Evolutionary conservation across 202 grass and related monocot species (phyloP).

Genomic region (Bolboschoenoplectus hybrid): DNA sequence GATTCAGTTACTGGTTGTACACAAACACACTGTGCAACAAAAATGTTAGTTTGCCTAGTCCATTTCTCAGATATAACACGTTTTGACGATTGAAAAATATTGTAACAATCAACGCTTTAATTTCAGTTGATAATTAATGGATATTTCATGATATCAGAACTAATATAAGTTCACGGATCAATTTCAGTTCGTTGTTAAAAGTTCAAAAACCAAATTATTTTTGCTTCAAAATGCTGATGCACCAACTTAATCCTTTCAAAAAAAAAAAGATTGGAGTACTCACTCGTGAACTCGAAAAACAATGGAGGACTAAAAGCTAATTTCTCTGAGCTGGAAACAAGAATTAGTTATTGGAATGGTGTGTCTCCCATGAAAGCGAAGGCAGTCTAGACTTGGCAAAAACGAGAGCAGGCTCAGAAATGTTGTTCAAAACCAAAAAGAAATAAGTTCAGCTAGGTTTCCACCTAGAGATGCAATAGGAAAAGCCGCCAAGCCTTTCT

Average conservation of each 20-base stretch:
- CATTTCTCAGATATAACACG: not conserved
- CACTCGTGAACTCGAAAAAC: not conserved
- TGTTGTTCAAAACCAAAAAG: conserved; percentile 28
- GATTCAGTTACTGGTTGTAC: not conserved
- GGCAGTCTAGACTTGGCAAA: not conserved
- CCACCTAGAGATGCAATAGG: conserved; percentile 28
- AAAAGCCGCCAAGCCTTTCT: conserved; percentile 27
- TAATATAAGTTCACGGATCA: too few species aligned
- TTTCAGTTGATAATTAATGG: too few species aligned
- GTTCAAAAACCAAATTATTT: not conserved
- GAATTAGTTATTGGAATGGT: conserved; percentile 21
- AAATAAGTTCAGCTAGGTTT: not conserved
- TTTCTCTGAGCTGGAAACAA: not conserved
- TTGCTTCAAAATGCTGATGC: not conserved
- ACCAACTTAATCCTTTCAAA: not conserved
- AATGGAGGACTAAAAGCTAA: not conserved
- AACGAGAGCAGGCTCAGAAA: conserved; percentile 25
- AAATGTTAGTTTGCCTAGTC: conserved; percentile 1
- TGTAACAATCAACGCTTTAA: too few species aligned
- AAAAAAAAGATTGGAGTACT: not conserved
- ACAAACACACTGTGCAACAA: conserved; percentile 6
- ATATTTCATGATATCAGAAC: too few species aligned
- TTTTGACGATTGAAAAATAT: not conserved
- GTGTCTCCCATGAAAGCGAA: conserved; percentile 37
- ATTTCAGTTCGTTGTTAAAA: not conserved